phyloP scores from a whole-genome alignment of 805 yeast species.

The Hanseniaspora hatyaiensis region DNA sequence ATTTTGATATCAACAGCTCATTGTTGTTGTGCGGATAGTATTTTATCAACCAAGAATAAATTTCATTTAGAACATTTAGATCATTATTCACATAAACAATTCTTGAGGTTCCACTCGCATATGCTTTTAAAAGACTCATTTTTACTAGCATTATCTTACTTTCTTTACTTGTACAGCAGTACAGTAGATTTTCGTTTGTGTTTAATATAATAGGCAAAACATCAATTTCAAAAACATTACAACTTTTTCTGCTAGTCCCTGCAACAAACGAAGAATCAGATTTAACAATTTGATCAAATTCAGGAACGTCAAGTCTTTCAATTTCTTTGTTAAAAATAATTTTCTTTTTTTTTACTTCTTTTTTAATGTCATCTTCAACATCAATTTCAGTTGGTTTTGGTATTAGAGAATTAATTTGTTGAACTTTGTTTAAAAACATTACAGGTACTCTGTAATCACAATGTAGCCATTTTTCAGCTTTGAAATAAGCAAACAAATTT shows the following conservation, averaged over 20 bases:
- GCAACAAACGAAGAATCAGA: background rate
- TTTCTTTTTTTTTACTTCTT: conserved; percentile 21
- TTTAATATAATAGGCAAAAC: conserved; percentile 49
- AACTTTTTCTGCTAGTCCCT: conserved; percentile 37
- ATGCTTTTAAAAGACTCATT: conserved; percentile 57
- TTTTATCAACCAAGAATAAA: conserved; percentile 42
- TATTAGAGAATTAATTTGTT: conserved; percentile 32
- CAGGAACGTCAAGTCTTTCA: conserved; percentile 40
- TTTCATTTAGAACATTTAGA: conserved; percentile 42
- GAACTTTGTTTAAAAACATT: conserved; percentile 29
- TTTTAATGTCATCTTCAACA: conserved; percentile 23
- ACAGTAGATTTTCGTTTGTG: conserved; percentile 45
- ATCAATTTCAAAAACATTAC: conserved; percentile 69
- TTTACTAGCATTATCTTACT: conserved; percentile 68
- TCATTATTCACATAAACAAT: conserved; percentile 60
- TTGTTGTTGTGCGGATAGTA: conserved; percentile 40
- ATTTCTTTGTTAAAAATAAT: conserved; percentile 25
- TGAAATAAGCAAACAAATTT: conserved; percentile 54
- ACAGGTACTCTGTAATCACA: conserved; percentile 55
- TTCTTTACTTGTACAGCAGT: conserved; percentile 64
- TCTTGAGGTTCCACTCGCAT: conserved; percentile 60
- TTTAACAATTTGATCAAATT: conserved; percentile 19
- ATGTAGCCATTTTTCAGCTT: conserved; percentile 81
- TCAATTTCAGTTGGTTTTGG: conserved; percentile 50
- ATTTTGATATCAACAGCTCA: conserved; percentile 45